phyloP scores from a whole-genome alignment of 768 basidiomycete genomes.

The Pulveroboletus frians region DNA sequence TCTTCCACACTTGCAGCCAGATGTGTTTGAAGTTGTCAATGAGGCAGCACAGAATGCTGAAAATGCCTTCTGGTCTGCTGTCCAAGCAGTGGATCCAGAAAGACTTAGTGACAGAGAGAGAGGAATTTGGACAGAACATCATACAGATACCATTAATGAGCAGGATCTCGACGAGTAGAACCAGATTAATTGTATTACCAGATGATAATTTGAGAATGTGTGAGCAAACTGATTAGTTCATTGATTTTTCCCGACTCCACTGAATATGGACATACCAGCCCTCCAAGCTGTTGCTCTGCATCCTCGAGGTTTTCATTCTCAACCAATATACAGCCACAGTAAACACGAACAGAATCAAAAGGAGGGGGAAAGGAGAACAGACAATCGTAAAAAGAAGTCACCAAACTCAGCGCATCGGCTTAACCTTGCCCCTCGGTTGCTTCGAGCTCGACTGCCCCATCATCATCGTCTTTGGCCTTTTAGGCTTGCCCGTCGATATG shows the following conservation, averaged over 20 bases:
- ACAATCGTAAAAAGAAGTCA: too few species aligned
- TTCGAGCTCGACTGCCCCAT: slow-evolving; percentile 7
- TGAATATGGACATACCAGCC: too few species aligned
- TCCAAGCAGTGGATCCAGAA: not conserved
- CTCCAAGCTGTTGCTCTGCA: too few species aligned
- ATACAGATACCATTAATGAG: not conserved
- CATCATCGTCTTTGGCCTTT: slow-evolving; percentile 10
- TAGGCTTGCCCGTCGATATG: slow-evolving; percentile 50
- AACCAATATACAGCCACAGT: too few species aligned
- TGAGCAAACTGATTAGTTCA: too few species aligned
- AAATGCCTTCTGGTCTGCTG: slow-evolving; percentile 45
- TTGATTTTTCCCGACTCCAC: too few species aligned
- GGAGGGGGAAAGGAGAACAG: too few species aligned
- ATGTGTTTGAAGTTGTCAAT: slow-evolving; percentile 53
- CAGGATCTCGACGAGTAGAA: not conserved
- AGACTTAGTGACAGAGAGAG: not conserved
- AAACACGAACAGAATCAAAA: too few species aligned
- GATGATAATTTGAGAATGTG: not conserved
- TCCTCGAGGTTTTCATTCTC: too few species aligned
- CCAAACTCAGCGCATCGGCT: not conserved
- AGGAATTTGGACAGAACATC: slow-evolving; percentile 9
- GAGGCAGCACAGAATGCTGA: slow-evolving; percentile 54
- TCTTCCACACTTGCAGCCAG: slow-evolving; percentile 27
- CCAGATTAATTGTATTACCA: not conserved
- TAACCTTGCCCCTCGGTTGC: not conserved